These are phyloP conservation scores for Austroboletus rostrupii DNA, from an alignment of 1,284 basidiomycete species.

Conservation along the genomic window DNA sequence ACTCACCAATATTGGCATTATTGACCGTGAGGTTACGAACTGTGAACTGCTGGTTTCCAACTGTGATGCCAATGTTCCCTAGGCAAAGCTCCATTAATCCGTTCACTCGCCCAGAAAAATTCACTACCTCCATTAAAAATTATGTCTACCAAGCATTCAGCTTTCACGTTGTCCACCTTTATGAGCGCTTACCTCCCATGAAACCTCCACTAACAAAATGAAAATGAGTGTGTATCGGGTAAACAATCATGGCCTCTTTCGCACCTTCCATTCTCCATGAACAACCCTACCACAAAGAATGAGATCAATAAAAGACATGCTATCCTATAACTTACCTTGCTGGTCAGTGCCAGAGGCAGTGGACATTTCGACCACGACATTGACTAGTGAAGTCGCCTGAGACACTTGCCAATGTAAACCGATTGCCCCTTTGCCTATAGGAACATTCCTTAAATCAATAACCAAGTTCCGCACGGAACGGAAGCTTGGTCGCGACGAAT, in stretches of 20 bases:
- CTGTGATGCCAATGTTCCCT: conserved; percentile 42
- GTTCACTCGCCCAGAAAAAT: background rate
- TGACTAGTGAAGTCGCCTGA: conserved; percentile 69
- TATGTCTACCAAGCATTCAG: conserved; percentile 36
- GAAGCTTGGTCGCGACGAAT: conserved; percentile 24
- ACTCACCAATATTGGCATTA: conserved; percentile 41
- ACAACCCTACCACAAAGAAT: conserved; percentile 29
- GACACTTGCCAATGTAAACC: conserved; percentile 78
- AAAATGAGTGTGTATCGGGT: background rate
- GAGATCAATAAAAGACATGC: background rate
- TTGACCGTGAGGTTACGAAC: conserved; percentile 52
- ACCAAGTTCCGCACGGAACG: conserved; percentile 46
- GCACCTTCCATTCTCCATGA: conserved; percentile 61
- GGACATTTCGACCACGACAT: conserved; percentile 48
- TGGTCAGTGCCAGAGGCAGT: conserved; percentile 41
- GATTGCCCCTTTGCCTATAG: conserved; percentile 47
- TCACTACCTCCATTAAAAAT: conserved; percentile 44
- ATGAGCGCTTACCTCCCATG: conserved; percentile 42
- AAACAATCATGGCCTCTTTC: background rate
- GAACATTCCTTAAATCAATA: conserved; percentile 48
- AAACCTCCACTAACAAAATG: conserved; percentile 44
- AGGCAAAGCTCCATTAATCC: background rate
- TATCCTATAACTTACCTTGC: conserved; percentile 32
- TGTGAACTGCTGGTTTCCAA: conserved; percentile 55
- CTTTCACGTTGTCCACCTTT: background rate